A percentile compares a stretch with the other conserved stretches of the same genome.
These are phyloP conservation scores for Chalaropsis thielavioides DNA, from an alignment of 2,329 filamentous ascomycete species.

Conservation along the genomic window DNA sequence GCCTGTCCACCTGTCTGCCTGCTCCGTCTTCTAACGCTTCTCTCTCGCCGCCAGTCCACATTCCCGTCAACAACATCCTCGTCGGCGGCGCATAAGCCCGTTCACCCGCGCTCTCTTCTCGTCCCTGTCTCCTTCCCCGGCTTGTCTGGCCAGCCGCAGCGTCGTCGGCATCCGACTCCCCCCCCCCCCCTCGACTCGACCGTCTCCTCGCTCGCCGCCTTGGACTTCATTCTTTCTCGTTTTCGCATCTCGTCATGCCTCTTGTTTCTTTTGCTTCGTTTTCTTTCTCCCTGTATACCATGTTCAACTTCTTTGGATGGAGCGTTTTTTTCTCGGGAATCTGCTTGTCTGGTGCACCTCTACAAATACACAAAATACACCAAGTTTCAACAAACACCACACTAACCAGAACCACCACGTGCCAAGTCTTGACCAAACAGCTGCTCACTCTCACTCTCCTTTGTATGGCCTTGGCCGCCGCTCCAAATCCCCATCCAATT, in stretches of 20 bases:
- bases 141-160: not conserved
- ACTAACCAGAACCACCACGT: too few species aligned
- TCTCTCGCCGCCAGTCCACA: conserved; percentile 44
- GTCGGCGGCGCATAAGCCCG: conserved; percentile 46
- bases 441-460: too few species aligned
- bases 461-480: too few species aligned
- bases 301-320: conserved; percentile 10
- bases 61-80: conserved; percentile 56
- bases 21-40: not conserved
- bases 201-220: not conserved
- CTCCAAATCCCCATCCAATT: too few species aligned
- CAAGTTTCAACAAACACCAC: too few species aligned
- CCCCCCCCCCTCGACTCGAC: too few species aligned
- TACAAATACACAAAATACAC: not conserved
- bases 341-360: conserved; percentile 6
- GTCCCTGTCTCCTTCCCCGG: too few species aligned
- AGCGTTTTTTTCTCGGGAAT: conserved; percentile 10
- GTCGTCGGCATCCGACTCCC: too few species aligned
- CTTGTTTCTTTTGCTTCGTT: not conserved
- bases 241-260: not conserved
- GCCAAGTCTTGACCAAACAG: not conserved
- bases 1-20: not conserved
- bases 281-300: conserved; percentile 7
- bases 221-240: not conserved
- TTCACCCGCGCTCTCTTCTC: too few species aligned